A percentile compares a stretch with the other conserved stretches of the same genome.
phyloP scores from a whole-genome alignment of 805 yeast genomes.

The Ogataea kodamae region DNA sequence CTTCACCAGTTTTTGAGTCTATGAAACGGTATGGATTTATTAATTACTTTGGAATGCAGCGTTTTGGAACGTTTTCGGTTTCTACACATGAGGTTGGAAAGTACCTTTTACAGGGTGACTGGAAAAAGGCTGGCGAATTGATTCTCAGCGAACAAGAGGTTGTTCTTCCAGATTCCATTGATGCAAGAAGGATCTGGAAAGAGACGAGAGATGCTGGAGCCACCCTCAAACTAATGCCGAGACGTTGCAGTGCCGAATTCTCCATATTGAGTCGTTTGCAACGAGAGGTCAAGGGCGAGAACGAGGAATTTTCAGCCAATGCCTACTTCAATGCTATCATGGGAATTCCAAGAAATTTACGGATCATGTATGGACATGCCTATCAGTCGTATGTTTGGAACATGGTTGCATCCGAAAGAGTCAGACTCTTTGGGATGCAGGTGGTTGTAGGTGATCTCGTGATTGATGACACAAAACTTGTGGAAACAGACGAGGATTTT shows the following conservation, averaged over 20 bases:
- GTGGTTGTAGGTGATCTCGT: constrained; percentile 84
- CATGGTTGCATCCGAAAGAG: constrained; percentile 71
- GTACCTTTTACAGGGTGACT: constrained; percentile 63
- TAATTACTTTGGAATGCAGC: constrained; percentile 96
- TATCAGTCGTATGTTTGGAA: constrained; percentile 98
- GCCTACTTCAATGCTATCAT: constrained; percentile 77
- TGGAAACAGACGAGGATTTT: constrained; percentile 37
- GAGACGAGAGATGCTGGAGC: constrained; percentile 60
- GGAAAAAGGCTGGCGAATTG: constrained; percentile 76
- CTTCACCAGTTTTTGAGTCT: constrained; percentile 52
- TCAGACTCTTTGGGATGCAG: constrained; percentile 62
- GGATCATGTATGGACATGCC: constrained; percentile 96
- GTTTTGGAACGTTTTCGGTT: constrained; percentile 93
- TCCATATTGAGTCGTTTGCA: constrained; percentile 62
- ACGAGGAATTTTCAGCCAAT: constrained; percentile 43
- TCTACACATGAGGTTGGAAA: constrained; percentile 88
- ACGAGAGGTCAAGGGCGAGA: constrained; percentile 45
- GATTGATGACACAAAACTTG: constrained; percentile 20
- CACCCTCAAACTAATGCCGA: constrained; percentile 79
- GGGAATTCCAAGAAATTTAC: constrained; percentile 86
- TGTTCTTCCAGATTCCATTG: constrained; percentile 77
- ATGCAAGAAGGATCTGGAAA: constrained; percentile 80
- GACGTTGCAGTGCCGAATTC: constrained; percentile 80
- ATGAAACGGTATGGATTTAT: constrained; percentile 73
- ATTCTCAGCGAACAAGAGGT: constrained; percentile 82